These are phyloP conservation scores for Vitis hybrid DNA, from an alignment of 177 flowering plant species.

Conservation along the genomic window DNA sequence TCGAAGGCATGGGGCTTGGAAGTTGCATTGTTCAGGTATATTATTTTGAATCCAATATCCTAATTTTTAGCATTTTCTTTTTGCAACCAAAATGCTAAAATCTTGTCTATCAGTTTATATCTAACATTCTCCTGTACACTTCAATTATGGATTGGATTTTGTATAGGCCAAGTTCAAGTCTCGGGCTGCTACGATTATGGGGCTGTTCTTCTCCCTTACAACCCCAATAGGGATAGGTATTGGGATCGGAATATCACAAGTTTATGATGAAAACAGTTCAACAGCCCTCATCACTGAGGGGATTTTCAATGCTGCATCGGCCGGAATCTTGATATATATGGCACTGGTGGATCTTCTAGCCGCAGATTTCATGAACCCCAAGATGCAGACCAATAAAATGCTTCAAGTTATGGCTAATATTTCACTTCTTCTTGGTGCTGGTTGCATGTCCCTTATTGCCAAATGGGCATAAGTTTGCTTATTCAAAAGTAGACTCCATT, in stretches of 20 bases:
- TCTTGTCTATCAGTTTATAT: too few species aligned
- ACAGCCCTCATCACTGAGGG: slow-evolving; percentile 23
- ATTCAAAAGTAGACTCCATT: too few species aligned
- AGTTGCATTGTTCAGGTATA: slow-evolving; percentile 27
- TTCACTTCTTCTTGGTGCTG: slow-evolving; percentile 22
- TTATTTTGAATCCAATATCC: too few species aligned
- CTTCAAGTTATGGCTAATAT: slow-evolving; percentile 16
- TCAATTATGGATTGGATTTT: neutral
- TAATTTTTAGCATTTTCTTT: too few species aligned
- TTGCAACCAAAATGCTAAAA: too few species aligned
- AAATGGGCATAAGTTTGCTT: slow-evolving; percentile 23
- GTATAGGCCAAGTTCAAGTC: slow-evolving; percentile 22
- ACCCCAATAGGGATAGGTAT: slow-evolving; percentile 24
- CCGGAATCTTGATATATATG: slow-evolving; percentile 33
- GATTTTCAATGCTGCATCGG: slow-evolving; percentile 23
- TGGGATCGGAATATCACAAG: slow-evolving; percentile 20
- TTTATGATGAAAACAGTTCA: slow-evolving; percentile 22
- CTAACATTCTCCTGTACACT: too few species aligned
- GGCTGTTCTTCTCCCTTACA: slow-evolving; percentile 18
- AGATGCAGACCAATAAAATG: slow-evolving; percentile 12
- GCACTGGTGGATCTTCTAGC: slow-evolving; percentile 30
- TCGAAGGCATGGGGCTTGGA: slow-evolving; percentile 35
- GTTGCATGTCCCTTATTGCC: slow-evolving; percentile 24
- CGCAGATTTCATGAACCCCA: slow-evolving; percentile 27
- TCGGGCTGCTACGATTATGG: slow-evolving; percentile 12